Conservation (phyloP, 495 filamentous ascomycete species). For the Hypoxylon crocopeplum region DNA sequence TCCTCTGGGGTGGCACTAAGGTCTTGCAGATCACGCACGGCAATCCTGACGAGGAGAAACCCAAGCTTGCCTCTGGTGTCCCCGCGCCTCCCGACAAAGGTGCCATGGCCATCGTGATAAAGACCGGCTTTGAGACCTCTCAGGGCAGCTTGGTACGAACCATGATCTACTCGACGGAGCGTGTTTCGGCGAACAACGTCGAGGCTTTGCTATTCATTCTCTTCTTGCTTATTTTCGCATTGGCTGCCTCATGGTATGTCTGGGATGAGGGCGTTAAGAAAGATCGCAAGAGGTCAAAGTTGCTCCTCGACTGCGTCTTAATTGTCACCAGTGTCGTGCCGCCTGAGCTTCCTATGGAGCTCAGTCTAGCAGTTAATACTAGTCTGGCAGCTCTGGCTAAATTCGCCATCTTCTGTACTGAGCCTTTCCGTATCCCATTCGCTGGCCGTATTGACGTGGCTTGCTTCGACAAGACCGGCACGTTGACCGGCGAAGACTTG, state of each 20-base stretch:
- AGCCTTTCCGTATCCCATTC: constrained; percentile 98
- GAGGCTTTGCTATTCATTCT: constrained; percentile 96
- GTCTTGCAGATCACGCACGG: constrained; percentile 92
- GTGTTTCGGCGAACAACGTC: constrained; percentile 94
- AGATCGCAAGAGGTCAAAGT: constrained; percentile 95
- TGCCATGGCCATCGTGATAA: constrained; percentile 90
- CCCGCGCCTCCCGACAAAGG: constrained; percentile 83
- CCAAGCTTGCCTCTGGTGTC: constrained; percentile 74
- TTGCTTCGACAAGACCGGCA: constrained; percentile 99
- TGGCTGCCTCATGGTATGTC: constrained; percentile 99
- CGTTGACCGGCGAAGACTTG: constrained; percentile 93
- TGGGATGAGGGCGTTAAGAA: constrained; percentile 94
- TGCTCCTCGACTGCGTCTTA: constrained; percentile 94
- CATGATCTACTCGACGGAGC: constrained; percentile 99
- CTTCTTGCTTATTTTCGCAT: constrained; percentile 93
- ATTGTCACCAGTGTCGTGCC: constrained; percentile 98
- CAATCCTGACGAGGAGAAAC: constrained; percentile 73
- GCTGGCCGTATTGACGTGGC: constrained; percentile 95
- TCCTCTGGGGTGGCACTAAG: constrained; percentile 96
- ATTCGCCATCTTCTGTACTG: constrained; percentile 97
- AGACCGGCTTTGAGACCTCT: constrained; percentile 98
- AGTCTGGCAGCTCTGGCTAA: constrained; percentile 93
- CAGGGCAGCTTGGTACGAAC: constrained; percentile 97
- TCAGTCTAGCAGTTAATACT: constrained; percentile 98
- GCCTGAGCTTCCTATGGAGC: constrained; percentile 97